Evolutionary conservation across 2,329 filamentous ascomycete species (phyloP), one percentile per base, ranked within the genome.

Genomic region (Aspergillus novoparasiticus): DNA sequence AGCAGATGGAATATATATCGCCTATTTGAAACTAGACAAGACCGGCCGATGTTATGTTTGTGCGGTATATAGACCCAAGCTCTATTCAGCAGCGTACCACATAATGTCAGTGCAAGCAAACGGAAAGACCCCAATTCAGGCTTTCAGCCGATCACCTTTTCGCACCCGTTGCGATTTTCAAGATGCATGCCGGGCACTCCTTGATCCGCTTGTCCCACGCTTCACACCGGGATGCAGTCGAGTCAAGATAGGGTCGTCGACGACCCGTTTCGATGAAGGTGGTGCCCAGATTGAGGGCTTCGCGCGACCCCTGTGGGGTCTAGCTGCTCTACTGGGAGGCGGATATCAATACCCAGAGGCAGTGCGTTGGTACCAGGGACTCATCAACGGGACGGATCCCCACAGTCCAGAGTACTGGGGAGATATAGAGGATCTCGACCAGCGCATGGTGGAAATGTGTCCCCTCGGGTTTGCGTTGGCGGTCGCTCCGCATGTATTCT

Each of bases 371-470:
- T 84, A 92, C 41, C 83, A 90, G 64, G 91, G 91, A 4, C 81
- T 94, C 61, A 86, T 87, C 66, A 84, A 87, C 36, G 91, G 90
- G 0, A 93, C 90, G 0, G 87, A 94, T 69, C 90, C 90, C 0
- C 82, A 87, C 51, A 86, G 81, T 62, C 83, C 86, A 0, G 91
- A 93, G 76, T 94, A 89, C 71, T 94, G 91, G 91, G 91, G 90
- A 0, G 88, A 86, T 61, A 90, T 91, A 66, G 84, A 88, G 67
- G 90, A 93, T 72, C 88, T 89, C 62, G 91, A 94, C 72, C 91
- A 94, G 80, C 83, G 91, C 30, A 94, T 94, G 91, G 91, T 94
- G 2, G 91, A 94, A 75, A 92, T 93, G 84, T 93, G 90, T 72
- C 90, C 91, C 0, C 83, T 94, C 63, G 91, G 91, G 0, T 94